These are phyloP conservation scores for Entomortierella chlamydospora DNA, from an alignment of 192 early-diverging fungal species.

Conservation along the genomic window DNA sequence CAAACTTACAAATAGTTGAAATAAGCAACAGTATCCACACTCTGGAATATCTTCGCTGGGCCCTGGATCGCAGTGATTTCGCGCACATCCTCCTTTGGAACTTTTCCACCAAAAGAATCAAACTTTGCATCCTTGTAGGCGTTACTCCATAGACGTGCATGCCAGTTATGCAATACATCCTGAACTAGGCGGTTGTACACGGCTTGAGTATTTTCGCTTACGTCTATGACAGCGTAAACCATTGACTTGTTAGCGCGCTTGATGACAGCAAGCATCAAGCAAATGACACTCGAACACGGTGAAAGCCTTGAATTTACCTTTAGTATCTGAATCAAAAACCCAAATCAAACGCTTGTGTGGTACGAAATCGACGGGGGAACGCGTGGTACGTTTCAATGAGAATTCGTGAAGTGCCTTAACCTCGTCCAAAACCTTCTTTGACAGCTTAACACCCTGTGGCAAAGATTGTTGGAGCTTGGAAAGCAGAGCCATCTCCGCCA, in stretches of 20 bases:
- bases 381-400: constrained; percentile 61
- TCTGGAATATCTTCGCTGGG: constrained; percentile 59
- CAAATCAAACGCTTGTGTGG: constrained; percentile 75
- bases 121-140: constrained; percentile 57
- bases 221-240: constrained; percentile 7
- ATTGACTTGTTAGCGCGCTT: too few species aligned
- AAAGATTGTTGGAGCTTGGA: constrained; percentile 47
- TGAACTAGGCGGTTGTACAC: constrained; percentile 60
- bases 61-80: constrained; percentile 54
- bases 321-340: constrained; percentile 58
- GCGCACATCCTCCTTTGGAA: constrained; percentile 42
- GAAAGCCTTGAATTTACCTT: constrained; percentile 15
- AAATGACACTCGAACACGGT: background rate
- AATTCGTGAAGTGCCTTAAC: constrained; percentile 55
- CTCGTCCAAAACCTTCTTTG: constrained; percentile 36
- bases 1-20: constrained; percentile 62
- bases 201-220: constrained; percentile 41
- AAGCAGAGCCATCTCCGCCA: constrained; percentile 64
- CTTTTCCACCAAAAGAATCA: constrained; percentile 44
- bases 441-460: constrained; percentile 20
- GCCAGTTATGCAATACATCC: constrained; percentile 64
- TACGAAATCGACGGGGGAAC: constrained; percentile 69
- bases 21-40: constrained; percentile 59
- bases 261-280: too few species aligned
- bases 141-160: constrained; percentile 64